Evolutionary conservation across 306 rosid species (phyloP).

Genomic region (Prunus mira): DNA sequence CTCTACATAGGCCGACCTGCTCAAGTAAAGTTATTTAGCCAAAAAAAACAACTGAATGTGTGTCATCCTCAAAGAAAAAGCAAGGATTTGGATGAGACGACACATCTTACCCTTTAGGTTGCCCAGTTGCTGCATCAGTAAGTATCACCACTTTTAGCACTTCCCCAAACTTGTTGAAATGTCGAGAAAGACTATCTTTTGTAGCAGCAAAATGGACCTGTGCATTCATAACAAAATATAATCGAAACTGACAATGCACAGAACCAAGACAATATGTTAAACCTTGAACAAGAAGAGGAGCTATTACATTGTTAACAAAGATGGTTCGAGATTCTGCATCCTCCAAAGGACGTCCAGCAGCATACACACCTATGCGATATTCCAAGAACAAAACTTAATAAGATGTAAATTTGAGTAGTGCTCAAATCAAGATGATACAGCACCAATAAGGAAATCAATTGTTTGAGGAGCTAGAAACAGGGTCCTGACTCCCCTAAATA

Average conservation of each 20-base stretch:
- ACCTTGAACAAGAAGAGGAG: constrained; percentile 19
- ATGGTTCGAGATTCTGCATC: constrained; percentile 87
- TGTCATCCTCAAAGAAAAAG: not conserved
- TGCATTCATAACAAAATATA: not conserved
- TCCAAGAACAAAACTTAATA: not conserved
- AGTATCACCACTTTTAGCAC: constrained; percentile 71
- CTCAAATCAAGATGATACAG: not conserved
- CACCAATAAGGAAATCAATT: not conserved
- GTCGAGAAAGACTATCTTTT: constrained; percentile 84
- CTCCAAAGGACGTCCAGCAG: constrained; percentile 62
- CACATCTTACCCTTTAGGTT: constrained; percentile 76
- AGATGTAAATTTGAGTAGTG: not conserved
- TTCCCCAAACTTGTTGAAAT: constrained; percentile 85
- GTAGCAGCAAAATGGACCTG: constrained; percentile 98
- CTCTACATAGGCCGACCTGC: constrained; percentile 93
- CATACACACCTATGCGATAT: constrained; percentile 49
- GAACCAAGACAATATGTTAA: not conserved
- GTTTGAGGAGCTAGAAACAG: not conserved
- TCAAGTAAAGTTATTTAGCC: constrained; percentile 31
- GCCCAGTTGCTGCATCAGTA: constrained; percentile 80
- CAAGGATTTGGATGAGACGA: not conserved
- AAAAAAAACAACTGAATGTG: constrained; percentile 1
- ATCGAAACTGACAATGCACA: not conserved
- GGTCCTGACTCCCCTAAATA: not conserved
- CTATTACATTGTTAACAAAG: constrained; percentile 83